Evolutionary conservation across 306 rosid species (phyloP), one percentile per base, ranked within the genome.

Genomic region (Fragaria vesca): DNA sequence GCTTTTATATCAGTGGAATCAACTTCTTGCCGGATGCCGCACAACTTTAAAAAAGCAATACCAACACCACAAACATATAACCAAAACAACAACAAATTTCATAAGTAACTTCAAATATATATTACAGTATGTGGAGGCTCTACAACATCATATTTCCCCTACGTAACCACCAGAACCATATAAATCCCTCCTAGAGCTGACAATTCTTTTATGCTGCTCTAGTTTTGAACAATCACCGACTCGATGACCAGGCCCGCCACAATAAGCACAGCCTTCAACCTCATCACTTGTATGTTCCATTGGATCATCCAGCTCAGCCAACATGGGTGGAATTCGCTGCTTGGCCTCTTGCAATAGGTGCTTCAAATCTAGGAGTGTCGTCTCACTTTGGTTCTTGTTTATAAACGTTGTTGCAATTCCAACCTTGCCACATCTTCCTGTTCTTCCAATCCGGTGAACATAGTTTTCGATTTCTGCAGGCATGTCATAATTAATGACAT

Each of bases 181-280:
- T 75, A 89, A 92, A 75, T 95, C 98, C 80, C 89, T 89, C 82
- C 97, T 87, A 45, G 89, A 87, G 78, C 84, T 92, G 38, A 96
- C 90, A 77, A 95, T 95, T 4, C 90, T 95, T 76, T 95, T 92
- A 82, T 92, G 97, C 79, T 95, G 97, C 81, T 91, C 97, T 38
- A 89, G 82, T 73, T 91, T 95, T 42, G 97, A 95, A 76, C 97
- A 92, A 75, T 88, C 97, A 2, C 85, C 78, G 57, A 95, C 91
- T 32, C 97, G 97, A 77, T 92, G 97, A 82, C 97, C 98, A 57
- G 89, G 97, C 42, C 98, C 98, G 30, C 97, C 98, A 87, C 97
- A 94, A 82, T 82, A 92, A 18, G 97, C 97, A 52, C 97, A 92
- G 40, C 97, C 98, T 84, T 92, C 87, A 60, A 92, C 93, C 71